phyloP scores from a whole-genome alignment of 1,139 yeast genomes.

The Suhomyces choctaworum region DNA sequence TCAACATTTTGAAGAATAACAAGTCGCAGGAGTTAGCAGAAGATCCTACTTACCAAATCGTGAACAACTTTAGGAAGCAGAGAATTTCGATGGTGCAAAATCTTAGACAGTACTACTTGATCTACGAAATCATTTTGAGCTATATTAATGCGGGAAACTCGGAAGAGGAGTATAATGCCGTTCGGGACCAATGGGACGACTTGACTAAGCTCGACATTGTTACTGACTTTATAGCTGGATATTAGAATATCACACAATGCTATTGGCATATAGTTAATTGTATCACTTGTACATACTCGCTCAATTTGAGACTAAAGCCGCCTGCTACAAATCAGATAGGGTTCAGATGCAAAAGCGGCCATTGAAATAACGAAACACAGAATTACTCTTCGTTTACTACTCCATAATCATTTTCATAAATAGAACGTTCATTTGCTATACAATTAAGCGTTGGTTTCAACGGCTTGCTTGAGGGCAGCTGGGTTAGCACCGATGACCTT shows the following conservation, averaged over 20 bases:
- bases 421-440: too few species aligned
- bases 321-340: too few species aligned
- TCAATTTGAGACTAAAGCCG: too few species aligned
- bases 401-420: too few species aligned
- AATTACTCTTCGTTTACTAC: too few species aligned
- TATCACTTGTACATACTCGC: too few species aligned
- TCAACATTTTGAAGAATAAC: slow-evolving; percentile 41
- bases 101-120: slow-evolving; percentile 67
- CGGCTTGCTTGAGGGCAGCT: slow-evolving; percentile 70
- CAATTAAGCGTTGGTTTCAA: slow-evolving; percentile 53
- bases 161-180: slow-evolving; percentile 8
- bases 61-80: slow-evolving; percentile 65
- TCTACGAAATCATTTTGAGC: slow-evolving; percentile 54
- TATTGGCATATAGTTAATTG: too few species aligned
- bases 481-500: slow-evolving; percentile 89
- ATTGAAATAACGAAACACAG: too few species aligned
- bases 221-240: slow-evolving; percentile 24
- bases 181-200: slow-evolving; percentile 19
- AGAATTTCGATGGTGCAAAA: slow-evolving; percentile 84
- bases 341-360: too few species aligned
- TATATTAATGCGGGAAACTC: slow-evolving; percentile 19
- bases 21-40: slow-evolving; percentile 17
- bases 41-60: slow-evolving; percentile 52
- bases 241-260: too few species aligned
- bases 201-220: slow-evolving; percentile 28